phyloP scores from a whole-genome alignment of 2,329 filamentous ascomycete genomes.

The Myriosclerotinia scirpicola region DNA sequence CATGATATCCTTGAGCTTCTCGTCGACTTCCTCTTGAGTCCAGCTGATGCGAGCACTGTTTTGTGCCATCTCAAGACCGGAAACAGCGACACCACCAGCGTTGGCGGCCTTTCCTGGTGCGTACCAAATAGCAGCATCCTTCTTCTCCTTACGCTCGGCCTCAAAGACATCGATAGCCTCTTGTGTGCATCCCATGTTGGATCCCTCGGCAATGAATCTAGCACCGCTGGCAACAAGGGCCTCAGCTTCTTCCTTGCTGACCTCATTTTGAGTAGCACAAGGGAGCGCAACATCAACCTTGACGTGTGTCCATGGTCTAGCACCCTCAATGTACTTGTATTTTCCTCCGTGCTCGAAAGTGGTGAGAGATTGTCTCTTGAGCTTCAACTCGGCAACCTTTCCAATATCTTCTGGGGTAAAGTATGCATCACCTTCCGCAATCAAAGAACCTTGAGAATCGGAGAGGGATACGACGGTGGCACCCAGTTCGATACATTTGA shows the following conservation, averaged over 20 bases:
- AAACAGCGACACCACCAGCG: slow-evolving; percentile 95
- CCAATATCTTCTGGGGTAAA: slow-evolving; percentile 80
- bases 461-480: slow-evolving; percentile 90
- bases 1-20: slow-evolving; percentile 92
- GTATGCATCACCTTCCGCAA: slow-evolving; percentile 67
- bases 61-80: slow-evolving; percentile 98
- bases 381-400: slow-evolving; percentile 81
- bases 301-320: slow-evolving; percentile 87
- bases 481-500: slow-evolving; percentile 95
- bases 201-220: slow-evolving; percentile 90
- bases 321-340: slow-evolving; percentile 85
- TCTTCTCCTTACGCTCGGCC: slow-evolving; percentile 69
- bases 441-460: slow-evolving; percentile 82
- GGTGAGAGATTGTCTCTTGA: slow-evolving; percentile 79
- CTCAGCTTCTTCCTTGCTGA: slow-evolving; percentile 86
- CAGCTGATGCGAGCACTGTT: slow-evolving; percentile 86
- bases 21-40: slow-evolving; percentile 87
- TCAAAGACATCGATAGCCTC: slow-evolving; percentile 94
- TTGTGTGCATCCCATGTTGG: slow-evolving; percentile 98
- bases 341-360: slow-evolving; percentile 63
- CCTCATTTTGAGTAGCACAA: slow-evolving; percentile 96
- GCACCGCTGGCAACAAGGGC: slow-evolving; percentile 73
- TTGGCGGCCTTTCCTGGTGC: slow-evolving; percentile 96
- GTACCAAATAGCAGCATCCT: slow-evolving; percentile 79
- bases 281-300: slow-evolving; percentile 90